Evolutionary conservation across 345 rosid genomes (phyloP).

Genomic region (Erodium maritimum): DNA sequence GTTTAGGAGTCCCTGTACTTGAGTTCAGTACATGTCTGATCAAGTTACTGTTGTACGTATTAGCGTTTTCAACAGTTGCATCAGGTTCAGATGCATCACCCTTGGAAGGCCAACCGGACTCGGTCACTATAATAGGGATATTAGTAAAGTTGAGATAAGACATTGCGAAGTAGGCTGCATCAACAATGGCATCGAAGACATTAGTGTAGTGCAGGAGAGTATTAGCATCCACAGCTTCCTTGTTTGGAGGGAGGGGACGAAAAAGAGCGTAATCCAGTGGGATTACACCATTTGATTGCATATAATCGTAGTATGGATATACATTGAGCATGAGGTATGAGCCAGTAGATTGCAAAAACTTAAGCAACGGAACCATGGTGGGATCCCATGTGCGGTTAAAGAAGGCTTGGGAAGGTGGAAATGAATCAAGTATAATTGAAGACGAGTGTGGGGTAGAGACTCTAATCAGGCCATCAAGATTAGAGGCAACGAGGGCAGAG

Average conservation of each 20-base stretch:
- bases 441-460: conserved; percentile 89
- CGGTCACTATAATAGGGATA: conserved; percentile 60
- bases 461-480: conserved; percentile 75
- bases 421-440: conserved; percentile 79
- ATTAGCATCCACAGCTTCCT: conserved; percentile 94
- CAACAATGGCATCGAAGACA: conserved; percentile 87
- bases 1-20: conserved; percentile 83
- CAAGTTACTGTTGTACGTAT: conserved; percentile 88
- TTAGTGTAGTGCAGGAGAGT: conserved; percentile 88
- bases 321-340: conserved; percentile 84
- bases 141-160: conserved; percentile 72
- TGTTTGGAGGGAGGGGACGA: conserved; percentile 78
- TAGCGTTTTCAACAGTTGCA: conserved; percentile 72
- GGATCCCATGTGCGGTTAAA: conserved; percentile 87
- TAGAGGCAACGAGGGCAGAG: conserved; percentile 79
- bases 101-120: conserved; percentile 97
- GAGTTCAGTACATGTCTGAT: conserved; percentile 76
- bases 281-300: conserved; percentile 61
- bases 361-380: conserved; percentile 81
- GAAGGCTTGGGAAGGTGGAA: conserved; percentile 99
- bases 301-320: conserved; percentile 77
- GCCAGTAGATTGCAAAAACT: conserved; percentile 66
- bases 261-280: conserved; percentile 90
- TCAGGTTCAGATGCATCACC: conserved; percentile 67
- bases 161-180: conserved; percentile 91